phyloP scores from a whole-genome alignment of 306 rosid species.

The Abrus pulchellus region DNA sequence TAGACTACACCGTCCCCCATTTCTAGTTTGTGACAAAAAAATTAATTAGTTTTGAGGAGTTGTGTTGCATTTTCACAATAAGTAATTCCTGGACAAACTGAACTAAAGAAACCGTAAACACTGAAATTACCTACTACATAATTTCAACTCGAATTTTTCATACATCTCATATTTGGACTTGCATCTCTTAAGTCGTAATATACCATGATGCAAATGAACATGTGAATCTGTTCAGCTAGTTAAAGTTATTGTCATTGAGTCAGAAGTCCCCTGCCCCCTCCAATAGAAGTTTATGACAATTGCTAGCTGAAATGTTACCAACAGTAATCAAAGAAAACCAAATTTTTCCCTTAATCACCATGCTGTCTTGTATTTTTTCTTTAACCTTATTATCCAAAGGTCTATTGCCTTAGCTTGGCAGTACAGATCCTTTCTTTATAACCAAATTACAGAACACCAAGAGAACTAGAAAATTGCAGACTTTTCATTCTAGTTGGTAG shows the following conservation, averaged over 20 bases:
- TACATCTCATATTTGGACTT: neutral
- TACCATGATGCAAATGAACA: neutral
- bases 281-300: neutral
- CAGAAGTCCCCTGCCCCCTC: neutral
- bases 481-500: too few species aligned
- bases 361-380: neutral
- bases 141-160: neutral
- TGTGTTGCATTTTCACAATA: neutral
- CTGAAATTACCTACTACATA: neutral
- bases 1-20: neutral
- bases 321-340: neutral
- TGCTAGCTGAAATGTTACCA: neutral
- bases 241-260: neutral
- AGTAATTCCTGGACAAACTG: neutral
- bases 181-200: neutral
- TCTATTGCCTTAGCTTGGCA: conserved; percentile 3
- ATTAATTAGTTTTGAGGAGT: neutral
- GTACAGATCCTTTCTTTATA: too few species aligned
- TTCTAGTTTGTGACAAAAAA: neutral
- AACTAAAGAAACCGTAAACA: neutral
- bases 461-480: too few species aligned
- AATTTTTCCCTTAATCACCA: neutral
- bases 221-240: neutral
- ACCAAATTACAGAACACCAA: too few species aligned
- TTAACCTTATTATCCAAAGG: neutral